These are phyloP conservation scores for Ascocoryne sarcoides DNA, from an alignment of 2,329 filamentous ascomycete genomes.

Conservation along the genomic window DNA sequence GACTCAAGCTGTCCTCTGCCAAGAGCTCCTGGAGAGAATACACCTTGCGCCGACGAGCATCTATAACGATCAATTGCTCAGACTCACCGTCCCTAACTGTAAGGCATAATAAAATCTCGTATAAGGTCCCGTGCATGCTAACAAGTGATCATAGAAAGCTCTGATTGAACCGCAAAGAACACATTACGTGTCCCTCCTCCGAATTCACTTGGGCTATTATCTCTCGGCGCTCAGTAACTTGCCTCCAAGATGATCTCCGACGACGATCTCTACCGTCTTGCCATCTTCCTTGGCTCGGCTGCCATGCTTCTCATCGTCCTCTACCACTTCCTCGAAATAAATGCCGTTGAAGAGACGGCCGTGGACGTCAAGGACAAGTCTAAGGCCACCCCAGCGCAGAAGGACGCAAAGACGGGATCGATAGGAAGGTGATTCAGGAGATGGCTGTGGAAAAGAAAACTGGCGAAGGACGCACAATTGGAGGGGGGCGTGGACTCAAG, in stretches of 20 bases:
- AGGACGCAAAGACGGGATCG: slow-evolving; percentile 14
- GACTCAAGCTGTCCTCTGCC: slow-evolving; percentile 30
- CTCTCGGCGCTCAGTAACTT: not conserved
- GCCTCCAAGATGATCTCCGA: slow-evolving; percentile 80
- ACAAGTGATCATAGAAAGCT: too few relatives aligned
- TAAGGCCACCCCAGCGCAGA: slow-evolving; percentile 8
- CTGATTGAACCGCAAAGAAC: too few relatives aligned
- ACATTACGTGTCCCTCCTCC: slow-evolving; percentile 1
- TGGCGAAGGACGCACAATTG: not conserved
- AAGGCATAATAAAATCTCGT: too few relatives aligned
- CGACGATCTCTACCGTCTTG: slow-evolving; percentile 79
- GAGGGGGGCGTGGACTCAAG: not conserved
- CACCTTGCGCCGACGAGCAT: too few relatives aligned
- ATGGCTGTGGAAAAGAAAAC: not conserved
- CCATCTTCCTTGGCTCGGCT: slow-evolving; percentile 82
- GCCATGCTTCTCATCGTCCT: slow-evolving; percentile 89
- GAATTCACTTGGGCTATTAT: not conserved
- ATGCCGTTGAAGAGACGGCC: slow-evolving; percentile 51
- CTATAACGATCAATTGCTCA: not conserved
- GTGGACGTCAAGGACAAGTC: slow-evolving; percentile 13
- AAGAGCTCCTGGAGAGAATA: too few relatives aligned
- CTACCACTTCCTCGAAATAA: slow-evolving; percentile 95
- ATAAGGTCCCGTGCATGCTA: too few relatives aligned
- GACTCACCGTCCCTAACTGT: not conserved
- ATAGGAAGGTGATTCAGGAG: slow-evolving; percentile 9